phyloP scores from a whole-genome alignment of 257 asterid species.

The Solanum gandarillasii region DNA sequence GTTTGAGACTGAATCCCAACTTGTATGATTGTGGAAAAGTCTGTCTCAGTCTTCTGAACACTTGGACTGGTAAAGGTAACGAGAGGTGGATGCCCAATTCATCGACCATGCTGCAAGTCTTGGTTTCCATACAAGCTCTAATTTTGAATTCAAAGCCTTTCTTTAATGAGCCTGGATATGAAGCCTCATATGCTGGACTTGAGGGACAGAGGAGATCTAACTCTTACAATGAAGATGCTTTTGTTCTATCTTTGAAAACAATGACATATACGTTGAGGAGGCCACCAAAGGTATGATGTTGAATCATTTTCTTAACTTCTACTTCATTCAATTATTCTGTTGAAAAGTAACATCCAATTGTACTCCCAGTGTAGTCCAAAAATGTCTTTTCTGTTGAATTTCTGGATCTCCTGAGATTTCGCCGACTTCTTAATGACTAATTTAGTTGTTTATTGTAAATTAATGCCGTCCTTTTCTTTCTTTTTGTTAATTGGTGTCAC shows the following conservation, averaged over 20 bases:
- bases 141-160: conserved; percentile 38
- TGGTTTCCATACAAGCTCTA: conserved; percentile 45
- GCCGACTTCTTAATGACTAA: neutral
- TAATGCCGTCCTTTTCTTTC: neutral
- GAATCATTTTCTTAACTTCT: neutral
- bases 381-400: neutral
- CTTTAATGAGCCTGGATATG: conserved; percentile 49
- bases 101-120: conserved; percentile 52
- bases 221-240: conserved; percentile 29
- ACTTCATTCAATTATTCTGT: neutral
- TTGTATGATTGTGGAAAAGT: conserved; percentile 55
- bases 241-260: conserved; percentile 37
- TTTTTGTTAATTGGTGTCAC: neutral
- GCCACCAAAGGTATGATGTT: conserved; percentile 39
- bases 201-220: conserved; percentile 23
- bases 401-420: neutral
- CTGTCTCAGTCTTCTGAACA: conserved; percentile 48
- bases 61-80: conserved; percentile 40
- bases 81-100: conserved; percentile 40
- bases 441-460: neutral
- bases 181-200: conserved; percentile 11
- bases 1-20: conserved; percentile 44
- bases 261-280: conserved; percentile 39
- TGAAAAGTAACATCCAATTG: neutral
- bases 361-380: neutral